These are phyloP conservation scores for Cladorrhinum sp. DNA, from an alignment of 2,329 filamentous ascomycete species.

Conservation along the genomic window DNA sequence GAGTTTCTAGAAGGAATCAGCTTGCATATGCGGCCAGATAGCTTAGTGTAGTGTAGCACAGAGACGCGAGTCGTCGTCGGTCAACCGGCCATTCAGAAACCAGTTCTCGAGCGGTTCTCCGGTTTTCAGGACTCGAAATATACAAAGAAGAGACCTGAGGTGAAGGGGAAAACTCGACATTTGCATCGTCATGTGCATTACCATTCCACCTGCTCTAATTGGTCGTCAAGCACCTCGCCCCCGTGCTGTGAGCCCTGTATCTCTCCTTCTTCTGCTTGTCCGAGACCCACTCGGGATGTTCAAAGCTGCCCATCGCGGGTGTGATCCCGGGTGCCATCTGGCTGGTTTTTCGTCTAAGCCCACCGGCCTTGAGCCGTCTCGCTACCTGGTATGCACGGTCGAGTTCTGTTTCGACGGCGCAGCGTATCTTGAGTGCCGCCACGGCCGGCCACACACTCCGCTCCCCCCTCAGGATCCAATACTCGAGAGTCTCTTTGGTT, in stretches of 20 bases:
- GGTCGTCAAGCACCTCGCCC: conserved; percentile 12
- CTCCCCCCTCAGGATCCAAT: conserved; percentile 85
- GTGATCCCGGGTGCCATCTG: conserved; percentile 5
- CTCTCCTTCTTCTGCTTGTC: conserved; percentile 12
- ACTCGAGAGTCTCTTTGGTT: conserved; percentile 68
- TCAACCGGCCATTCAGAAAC: neutral
- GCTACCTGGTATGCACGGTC: conserved; percentile 82
- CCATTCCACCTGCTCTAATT: neutral
- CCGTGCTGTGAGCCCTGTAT: conserved; percentile 15
- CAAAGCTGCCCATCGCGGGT: neutral
- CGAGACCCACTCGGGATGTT: neutral
- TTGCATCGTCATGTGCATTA: no score
- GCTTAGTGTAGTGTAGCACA: no score
- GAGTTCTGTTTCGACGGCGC: conserved; percentile 81
- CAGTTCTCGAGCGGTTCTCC: no score
- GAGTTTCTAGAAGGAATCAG: neutral
- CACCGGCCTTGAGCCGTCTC: conserved; percentile 56
- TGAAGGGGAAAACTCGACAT: no score
- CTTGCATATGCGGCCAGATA: neutral
- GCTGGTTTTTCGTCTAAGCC: conserved; percentile 22
- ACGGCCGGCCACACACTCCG: conserved; percentile 88
- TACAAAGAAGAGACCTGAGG: no score
- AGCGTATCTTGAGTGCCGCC: conserved; percentile 74
- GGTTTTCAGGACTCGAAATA: neutral
- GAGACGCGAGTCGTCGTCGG: neutral